Base-by-base conservation (phyloP, 495 filamentous ascomycete species). In the Opeltia flavorubescens region DNA sequence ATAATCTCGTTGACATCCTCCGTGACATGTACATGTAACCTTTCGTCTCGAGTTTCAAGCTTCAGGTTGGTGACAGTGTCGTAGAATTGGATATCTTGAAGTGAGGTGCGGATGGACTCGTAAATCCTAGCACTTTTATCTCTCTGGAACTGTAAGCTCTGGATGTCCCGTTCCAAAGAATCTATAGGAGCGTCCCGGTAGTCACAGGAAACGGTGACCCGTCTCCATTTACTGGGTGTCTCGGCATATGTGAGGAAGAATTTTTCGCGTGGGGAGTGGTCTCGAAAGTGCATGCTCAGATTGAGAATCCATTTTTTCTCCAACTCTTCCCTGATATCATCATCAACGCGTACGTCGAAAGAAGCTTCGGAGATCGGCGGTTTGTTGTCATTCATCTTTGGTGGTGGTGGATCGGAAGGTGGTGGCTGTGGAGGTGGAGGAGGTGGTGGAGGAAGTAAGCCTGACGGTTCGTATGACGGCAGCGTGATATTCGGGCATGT, bases 241-340 rank as follows among this genome's bases (percentile, higher is more conserved):
- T 91, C 81, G 41, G 87, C 84, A 61, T 85, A 96, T 8, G 91
- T 96, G 46, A 98, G 81, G 64, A 98, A 98, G 68, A 98, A 96
- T 62, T 98, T 96, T 63, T 96, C 91, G 31, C 93, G 78, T 45
- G 84, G 86, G 9, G 91, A 94, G 51, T 83, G 81, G 63, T 98
- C 91, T 43, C 89, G 81, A 59, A 95, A 96, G 66, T 94, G 87
- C 91, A 98, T 96, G 65, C 88, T 95, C 47, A 98, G 71, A 56
- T 98, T 98, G 50, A 98, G 70, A 48, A 96, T 95, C 91, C 91
- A 98, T 60, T 77, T 80, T 48, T 72, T 71, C 53, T 95, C 88
- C 51, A 95, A 69, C 64, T 96, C 91, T 50, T 81, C 76, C 47
- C 77, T 79, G 47, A 94, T 68, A 50, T 75, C 70, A 47, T 74